phyloP scores from a whole-genome alignment of 345 rosid genomes.

The Anacardium occidentale region DNA sequence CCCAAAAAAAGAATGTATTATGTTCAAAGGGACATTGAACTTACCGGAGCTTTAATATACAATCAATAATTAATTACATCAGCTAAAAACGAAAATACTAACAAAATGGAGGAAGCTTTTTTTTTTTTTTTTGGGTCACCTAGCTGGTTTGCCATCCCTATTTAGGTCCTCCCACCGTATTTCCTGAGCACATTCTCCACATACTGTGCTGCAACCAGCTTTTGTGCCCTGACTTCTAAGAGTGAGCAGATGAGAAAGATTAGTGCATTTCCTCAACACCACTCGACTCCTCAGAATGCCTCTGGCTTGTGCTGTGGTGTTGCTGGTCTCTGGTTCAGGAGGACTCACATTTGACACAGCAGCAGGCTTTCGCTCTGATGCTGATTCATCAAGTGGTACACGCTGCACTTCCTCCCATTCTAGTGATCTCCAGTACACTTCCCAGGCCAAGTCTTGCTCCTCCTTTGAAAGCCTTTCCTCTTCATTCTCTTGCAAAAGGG shows the following conservation, averaged over 20 bases:
- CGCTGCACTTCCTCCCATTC: slow-evolving; percentile 96
- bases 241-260: slow-evolving; percentile 76
- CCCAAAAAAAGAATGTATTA: slow-evolving; percentile 16
- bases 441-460: slow-evolving; percentile 99
- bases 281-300: slow-evolving; percentile 51
- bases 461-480: slow-evolving; percentile 96
- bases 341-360: slow-evolving; percentile 20
- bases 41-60: slow-evolving; percentile 21
- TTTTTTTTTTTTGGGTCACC: slow-evolving; percentile 16
- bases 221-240: slow-evolving; percentile 89
- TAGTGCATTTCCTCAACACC: slow-evolving; percentile 71
- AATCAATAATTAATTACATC: slow-evolving; percentile 15
- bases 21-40: slow-evolving; percentile 11
- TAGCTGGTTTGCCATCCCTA: slow-evolving; percentile 37
- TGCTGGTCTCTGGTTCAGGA: slow-evolving; percentile 34
- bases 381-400: slow-evolving; percentile 53
- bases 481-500: slow-evolving; percentile 96
- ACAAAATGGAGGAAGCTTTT: neutral
- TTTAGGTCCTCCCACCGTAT: slow-evolving; percentile 71
- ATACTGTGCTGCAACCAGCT: slow-evolving; percentile 69
- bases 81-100: neutral
- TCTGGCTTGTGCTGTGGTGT: slow-evolving; percentile 27
- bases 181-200: slow-evolving; percentile 92
- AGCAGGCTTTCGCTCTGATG: slow-evolving; percentile 42
- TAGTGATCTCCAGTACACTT: slow-evolving; percentile 65